A percentile compares a stretch with the other conserved stretches of the same genome.
These are phyloP conservation scores for Onygenales sp. DNA, from an alignment of 2,329 filamentous ascomycete species.

Conservation along the genomic window DNA sequence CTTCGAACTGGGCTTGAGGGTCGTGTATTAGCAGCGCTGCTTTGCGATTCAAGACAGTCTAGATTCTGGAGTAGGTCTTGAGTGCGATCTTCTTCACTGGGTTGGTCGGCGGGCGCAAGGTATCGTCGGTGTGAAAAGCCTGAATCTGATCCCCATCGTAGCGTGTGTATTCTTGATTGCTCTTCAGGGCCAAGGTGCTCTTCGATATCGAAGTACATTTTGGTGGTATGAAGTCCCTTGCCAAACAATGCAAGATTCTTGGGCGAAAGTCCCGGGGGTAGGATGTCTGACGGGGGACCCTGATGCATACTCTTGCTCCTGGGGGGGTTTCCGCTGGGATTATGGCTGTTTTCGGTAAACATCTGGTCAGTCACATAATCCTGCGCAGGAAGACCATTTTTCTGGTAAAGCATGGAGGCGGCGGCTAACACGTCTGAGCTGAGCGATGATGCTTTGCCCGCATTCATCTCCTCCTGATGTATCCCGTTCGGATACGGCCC, in stretches of 20 bases:
- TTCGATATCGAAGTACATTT: conserved; percentile 28
- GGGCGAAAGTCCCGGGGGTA: background rate
- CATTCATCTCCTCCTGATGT: conserved; percentile 14
- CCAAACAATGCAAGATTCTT: conserved; percentile 2
- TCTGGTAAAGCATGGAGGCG: conserved; percentile 39
- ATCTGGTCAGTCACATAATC: conserved; percentile 21
- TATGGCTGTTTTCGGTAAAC: conserved; percentile 8
- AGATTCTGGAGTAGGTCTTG: conserved; percentile 48
- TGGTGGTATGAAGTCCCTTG: conserved; percentile 25
- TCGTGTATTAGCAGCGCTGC: conserved; percentile 51
- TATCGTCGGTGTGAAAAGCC: conserved; percentile 55
- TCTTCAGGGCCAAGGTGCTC: conserved; percentile 24
- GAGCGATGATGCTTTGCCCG: conserved; percentile 17
- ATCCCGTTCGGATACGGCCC: conserved; percentile 23
- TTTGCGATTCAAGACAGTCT: conserved; percentile 46
- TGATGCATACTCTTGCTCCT: background rate
- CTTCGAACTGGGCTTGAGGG: conserved; percentile 45
- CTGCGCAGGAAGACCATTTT: conserved; percentile 19
- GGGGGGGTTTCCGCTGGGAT: background rate
- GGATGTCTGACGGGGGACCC: background rate
- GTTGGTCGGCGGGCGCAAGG: conserved; percentile 46
- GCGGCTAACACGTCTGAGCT: conserved; percentile 49
- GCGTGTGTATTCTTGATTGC: conserved; percentile 30
- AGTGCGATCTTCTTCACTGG: conserved; percentile 49
- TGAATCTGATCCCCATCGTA: conserved; percentile 62